A percentile compares a stretch with the other conserved stretches of the same genome.
These are phyloP conservation scores for Boletus reticulatus DNA, from an alignment of 768 basidiomycete genomes.

Conservation along the genomic window DNA sequence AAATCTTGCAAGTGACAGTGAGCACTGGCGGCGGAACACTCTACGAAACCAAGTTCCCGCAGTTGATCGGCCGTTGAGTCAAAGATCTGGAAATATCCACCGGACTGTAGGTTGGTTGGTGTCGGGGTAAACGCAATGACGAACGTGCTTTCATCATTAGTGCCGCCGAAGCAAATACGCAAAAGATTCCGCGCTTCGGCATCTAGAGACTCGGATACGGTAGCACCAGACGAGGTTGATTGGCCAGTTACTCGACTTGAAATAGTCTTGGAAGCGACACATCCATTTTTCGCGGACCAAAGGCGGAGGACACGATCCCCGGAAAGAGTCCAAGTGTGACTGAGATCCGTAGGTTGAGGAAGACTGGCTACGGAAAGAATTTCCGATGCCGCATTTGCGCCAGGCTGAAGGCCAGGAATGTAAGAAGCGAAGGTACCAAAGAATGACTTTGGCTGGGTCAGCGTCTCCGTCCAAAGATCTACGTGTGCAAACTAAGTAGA, in stretches of 20 bases:
- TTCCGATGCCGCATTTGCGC: conserved; percentile 48
- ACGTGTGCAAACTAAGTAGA: conserved; percentile 12
- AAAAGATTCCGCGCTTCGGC: conserved; percentile 63
- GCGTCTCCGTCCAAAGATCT: conserved; percentile 74
- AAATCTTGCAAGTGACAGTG: conserved; percentile 82
- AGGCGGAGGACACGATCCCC: conserved; percentile 80
- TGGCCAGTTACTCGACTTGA: conserved; percentile 36
- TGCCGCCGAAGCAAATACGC: conserved; percentile 52
- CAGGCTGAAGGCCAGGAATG: conserved; percentile 50
- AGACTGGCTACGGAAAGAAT: conserved; percentile 72
- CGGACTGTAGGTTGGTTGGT: conserved; percentile 57
- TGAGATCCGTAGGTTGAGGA: conserved; percentile 73
- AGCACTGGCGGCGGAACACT: conserved; percentile 57
- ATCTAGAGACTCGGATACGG: conserved; percentile 51
- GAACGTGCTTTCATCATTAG: conserved; percentile 52
- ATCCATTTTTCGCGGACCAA: conserved; percentile 78
- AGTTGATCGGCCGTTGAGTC: conserved; percentile 56
- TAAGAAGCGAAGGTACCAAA: conserved; percentile 66
- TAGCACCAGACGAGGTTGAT: conserved; percentile 29
- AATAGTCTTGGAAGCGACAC: conserved; percentile 61
- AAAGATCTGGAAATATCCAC: conserved; percentile 78
- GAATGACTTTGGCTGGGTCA: conserved; percentile 65
- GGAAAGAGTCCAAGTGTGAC: conserved; percentile 80
- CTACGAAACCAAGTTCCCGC: conserved; percentile 54
- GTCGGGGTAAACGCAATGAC: conserved; percentile 75